Conservation (phyloP, 108 stramenopile genomes). For the Fistulifera solaris region DNA sequence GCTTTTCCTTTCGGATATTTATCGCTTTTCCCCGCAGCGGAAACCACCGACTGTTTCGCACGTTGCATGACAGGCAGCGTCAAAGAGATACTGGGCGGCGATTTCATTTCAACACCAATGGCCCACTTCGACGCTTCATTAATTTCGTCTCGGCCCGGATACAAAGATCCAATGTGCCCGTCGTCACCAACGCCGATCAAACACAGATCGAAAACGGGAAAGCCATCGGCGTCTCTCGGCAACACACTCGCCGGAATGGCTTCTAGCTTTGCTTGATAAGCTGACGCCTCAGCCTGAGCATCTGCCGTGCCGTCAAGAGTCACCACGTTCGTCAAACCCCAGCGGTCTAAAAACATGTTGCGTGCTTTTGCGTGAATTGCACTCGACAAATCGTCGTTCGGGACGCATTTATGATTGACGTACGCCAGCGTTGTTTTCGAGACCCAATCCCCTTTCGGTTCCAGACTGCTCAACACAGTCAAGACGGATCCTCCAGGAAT, state of each 20-base stretch:
- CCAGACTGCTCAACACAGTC: constrained; percentile 38
- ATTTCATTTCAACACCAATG: constrained; percentile 49
- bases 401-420: constrained; percentile 81
- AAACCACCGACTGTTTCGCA: constrained; percentile 52
- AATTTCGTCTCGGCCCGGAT: constrained; percentile 61
- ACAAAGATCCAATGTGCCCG: constrained; percentile 68
- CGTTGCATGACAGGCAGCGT: constrained; percentile 60
- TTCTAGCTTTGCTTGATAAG: constrained; percentile 49
- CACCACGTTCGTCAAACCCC: constrained; percentile 42
- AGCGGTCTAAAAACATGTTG: constrained; percentile 42
- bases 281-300: constrained; percentile 41
- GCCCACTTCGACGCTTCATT: constrained; percentile 40
- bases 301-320: constrained; percentile 41
- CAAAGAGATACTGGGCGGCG: constrained; percentile 62
- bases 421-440: constrained; percentile 53
- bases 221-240: constrained; percentile 33
- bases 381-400: constrained; percentile 35
- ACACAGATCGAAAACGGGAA: constrained; percentile 71
- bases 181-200: constrained; percentile 80
- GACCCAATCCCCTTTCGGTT: constrained; percentile 36
- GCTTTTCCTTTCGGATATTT: constrained; percentile 80
- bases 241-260: constrained; percentile 23
- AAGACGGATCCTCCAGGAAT: constrained; percentile 78
- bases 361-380: constrained; percentile 74
- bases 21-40: constrained; percentile 54